Percentiles rank a stretch among this genome's conserved stretches.
Evolutionary conservation across 306 rosid species (phyloP).

Genomic region (Clitoria ternatea): DNA sequence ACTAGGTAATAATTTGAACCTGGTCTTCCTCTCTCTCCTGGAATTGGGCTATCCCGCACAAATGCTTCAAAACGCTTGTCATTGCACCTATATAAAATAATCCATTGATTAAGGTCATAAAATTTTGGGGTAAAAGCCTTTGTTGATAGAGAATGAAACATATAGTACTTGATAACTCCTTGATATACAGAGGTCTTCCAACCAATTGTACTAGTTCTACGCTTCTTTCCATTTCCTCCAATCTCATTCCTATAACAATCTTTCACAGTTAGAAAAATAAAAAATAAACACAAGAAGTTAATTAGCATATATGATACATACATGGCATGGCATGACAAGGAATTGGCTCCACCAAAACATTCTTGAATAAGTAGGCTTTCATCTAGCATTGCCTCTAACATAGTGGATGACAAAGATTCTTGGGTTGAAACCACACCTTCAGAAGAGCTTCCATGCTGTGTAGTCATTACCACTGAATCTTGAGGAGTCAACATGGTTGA

Average conservation of each 20-base stretch:
- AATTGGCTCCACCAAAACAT: too few species aligned
- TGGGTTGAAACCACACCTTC: too few species aligned
- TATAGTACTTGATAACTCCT: constrained; percentile 36
- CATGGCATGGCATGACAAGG: too few species aligned
- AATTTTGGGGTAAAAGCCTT: neutral
- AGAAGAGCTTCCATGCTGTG: too few species aligned
- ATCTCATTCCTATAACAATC: neutral
- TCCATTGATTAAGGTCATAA: neutral
- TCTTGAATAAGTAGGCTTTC: too few species aligned
- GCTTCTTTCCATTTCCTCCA: neutral
- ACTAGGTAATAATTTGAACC: constrained; percentile 1
- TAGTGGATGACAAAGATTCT: too few species aligned
- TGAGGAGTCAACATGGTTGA: too few species aligned
- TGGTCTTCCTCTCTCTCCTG: neutral
- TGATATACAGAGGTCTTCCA: constrained; percentile 17
- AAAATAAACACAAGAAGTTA: neutral
- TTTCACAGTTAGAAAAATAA: neutral
- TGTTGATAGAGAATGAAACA: neutral
- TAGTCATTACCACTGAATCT: too few species aligned
- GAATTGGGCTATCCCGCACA: constrained; percentile 29
- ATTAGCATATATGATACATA: too few species aligned
- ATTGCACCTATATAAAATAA: constrained; percentile 18
- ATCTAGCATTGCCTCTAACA: too few species aligned
- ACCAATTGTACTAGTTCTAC: too few species aligned
- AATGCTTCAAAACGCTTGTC: constrained; percentile 30